Evolutionary conservation across 164 flowering plant genomes (phyloP), one percentile per base, ranked within the genome.

Genomic region (Vitis cinerea): DNA sequence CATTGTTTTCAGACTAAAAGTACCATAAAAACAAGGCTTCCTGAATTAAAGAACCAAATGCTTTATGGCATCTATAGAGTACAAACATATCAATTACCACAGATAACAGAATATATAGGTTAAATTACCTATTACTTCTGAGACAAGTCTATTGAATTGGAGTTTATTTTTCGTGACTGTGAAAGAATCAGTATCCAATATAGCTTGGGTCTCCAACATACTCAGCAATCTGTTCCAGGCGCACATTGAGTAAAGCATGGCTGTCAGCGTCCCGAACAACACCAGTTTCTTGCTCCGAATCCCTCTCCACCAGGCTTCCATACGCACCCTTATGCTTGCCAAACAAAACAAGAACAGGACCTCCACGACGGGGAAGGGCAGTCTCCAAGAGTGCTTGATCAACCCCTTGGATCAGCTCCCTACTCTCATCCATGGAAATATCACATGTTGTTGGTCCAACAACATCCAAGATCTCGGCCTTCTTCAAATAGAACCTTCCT

Each of bases 221-320:
- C 78, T 95, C 98, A 2, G 97, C 98, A 69, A 94, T 81, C 69
- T 92, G 93, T 23, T 91, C 99, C 49, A 95, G 83, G 9, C 64
- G 69, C 61, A 95, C 96, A 58, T 79, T 79, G 4, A 91, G 75
- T 84, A 90, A 51, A 30, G 72, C 88, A 55, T 83, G 93, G 19
- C 72, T 86, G 77, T 89, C 94, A 49, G 90, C 95, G 84, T 95
- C 94, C 9, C 80, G 74, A 31, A 95, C 88, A 3, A 93, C 79
- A 54, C 86, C 97, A 4, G 83, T 85, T 66, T 87, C 98, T 64
- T 77, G 75, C 59, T 91, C 92, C 70, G 67, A 67, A 78, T 94
- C 88, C 68, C 71, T 87, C 73, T 87, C 83, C 66, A 89, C 79
- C 16, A 94, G 75, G 65, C 68, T 85, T 27, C 98, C 99, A 78